phyloP scores from a whole-genome alignment of 2,329 filamentous ascomycete genomes.

The Pseudogymnoascus sp. region DNA sequence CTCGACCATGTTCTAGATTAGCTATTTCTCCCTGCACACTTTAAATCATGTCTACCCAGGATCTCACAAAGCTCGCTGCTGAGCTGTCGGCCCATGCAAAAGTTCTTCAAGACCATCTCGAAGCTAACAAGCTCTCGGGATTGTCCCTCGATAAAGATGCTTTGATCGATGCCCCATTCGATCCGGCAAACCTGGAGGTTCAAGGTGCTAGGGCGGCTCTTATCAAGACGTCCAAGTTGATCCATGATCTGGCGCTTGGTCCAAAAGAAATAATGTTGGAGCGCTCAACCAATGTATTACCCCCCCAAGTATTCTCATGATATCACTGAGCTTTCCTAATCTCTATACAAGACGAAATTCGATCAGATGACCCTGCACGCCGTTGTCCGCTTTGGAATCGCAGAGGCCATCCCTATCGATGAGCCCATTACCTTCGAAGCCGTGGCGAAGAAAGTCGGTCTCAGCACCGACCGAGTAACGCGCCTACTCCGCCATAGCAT shows the following conservation, averaged over 20 bases:
- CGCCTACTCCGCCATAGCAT: constrained; percentile 34
- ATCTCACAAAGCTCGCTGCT: background rate
- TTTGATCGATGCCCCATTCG: background rate
- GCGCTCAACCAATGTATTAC: background rate
- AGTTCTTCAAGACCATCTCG: background rate
- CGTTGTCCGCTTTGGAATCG: constrained; percentile 14
- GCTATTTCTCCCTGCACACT: background rate
- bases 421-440: constrained; percentile 35
- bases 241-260: background rate
- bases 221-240: background rate
- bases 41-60: background rate
- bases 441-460: background rate
- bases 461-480: background rate
- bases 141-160: background rate
- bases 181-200: background rate
- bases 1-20: background rate
- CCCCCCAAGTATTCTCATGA: background rate
- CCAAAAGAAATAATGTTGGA: background rate
- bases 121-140: background rate
- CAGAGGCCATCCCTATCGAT: constrained; percentile 36
- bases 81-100: background rate
- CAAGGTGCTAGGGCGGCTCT: background rate
- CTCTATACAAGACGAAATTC: background rate
- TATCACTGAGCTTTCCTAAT: background rate
- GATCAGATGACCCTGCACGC: constrained; percentile 8